Percentiles rank a stretch among this genome's conserved stretches.
Conservation (phyloP, 2,329 filamentous ascomycete genomes). For the Penicillium palitans region DNA sequence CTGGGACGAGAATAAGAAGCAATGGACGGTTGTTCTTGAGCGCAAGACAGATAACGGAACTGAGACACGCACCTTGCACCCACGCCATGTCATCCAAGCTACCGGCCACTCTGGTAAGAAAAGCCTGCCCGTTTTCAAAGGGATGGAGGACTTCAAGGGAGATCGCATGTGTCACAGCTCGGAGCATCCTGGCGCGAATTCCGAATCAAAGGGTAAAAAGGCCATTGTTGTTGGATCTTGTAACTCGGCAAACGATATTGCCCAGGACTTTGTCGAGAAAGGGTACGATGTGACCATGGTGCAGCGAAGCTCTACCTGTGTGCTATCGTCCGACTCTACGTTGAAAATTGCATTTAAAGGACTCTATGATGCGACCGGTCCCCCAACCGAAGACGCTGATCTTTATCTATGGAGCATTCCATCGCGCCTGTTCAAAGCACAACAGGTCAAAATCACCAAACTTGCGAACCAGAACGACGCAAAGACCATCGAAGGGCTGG, state of each 20-base stretch:
- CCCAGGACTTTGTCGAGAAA: slow-evolving; percentile 66
- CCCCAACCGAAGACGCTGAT: slow-evolving; percentile 67
- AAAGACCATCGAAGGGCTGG: slow-evolving; percentile 48
- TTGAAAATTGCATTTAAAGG: slow-evolving; percentile 56
- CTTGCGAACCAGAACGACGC: slow-evolving; percentile 38
- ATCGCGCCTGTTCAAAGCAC: slow-evolving; percentile 59
- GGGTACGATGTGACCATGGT: slow-evolving; percentile 69
- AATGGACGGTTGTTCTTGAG: slow-evolving; percentile 59
- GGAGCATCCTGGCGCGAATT: slow-evolving; percentile 56
- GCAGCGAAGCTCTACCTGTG: slow-evolving; percentile 65
- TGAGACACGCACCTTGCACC: slow-evolving; percentile 58
- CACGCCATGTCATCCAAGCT: slow-evolving; percentile 65
- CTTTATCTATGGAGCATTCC: slow-evolving; percentile 60
- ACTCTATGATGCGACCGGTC: slow-evolving; percentile 51
- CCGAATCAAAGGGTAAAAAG: slow-evolving; percentile 55
- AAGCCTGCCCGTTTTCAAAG: slow-evolving; percentile 51
- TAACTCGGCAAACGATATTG: slow-evolving; percentile 69
- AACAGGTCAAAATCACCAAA: slow-evolving; percentile 52
- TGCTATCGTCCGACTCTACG: slow-evolving; percentile 59
- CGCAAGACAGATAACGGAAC: slow-evolving; percentile 42
- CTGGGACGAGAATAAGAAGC: slow-evolving; percentile 52
- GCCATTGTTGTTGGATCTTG: slow-evolving; percentile 67
- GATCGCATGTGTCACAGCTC: slow-evolving; percentile 62
- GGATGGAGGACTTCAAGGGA: slow-evolving; percentile 58
- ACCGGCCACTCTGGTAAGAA: slow-evolving; percentile 70